Evolutionary conservation across 768 basidiomycete genomes (phyloP).

Genomic region (Chlorophyllum brunneum): DNA sequence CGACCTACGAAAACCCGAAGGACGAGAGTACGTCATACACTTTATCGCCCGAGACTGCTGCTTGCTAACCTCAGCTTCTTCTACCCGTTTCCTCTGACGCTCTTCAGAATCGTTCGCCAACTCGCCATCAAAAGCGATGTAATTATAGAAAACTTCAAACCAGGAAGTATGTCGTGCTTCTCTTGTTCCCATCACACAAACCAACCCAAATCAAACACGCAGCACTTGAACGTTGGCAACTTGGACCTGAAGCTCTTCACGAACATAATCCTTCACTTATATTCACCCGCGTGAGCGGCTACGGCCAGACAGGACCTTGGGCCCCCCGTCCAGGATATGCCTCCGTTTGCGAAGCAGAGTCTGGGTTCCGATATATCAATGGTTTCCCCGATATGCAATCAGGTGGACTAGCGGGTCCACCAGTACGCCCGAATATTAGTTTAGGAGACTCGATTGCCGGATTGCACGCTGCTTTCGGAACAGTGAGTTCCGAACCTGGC

Average conservation of each 20-base stretch:
- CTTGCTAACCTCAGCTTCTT: neutral
- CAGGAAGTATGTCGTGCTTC: constrained; percentile 52
- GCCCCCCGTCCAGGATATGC: constrained; percentile 66
- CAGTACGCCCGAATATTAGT: constrained; percentile 69
- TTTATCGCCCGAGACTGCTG: neutral
- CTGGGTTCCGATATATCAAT: constrained; percentile 72
- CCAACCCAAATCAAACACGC: neutral
- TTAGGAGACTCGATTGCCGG: constrained; percentile 72
- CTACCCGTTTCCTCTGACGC: neutral
- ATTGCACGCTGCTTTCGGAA: constrained; percentile 70
- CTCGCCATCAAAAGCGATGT: constrained; percentile 66
- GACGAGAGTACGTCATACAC: constrained; percentile 28
- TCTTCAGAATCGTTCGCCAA: constrained; percentile 51
- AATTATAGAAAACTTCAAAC: constrained; percentile 69
- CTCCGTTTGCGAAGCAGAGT: constrained; percentile 73
- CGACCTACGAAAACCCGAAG: constrained; percentile 43
- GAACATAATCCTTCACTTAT: constrained; percentile 85
- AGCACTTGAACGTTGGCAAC: constrained; percentile 70
- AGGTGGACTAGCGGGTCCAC: constrained; percentile 53
- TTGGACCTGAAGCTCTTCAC: constrained; percentile 54
- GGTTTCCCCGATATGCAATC: constrained; percentile 55
- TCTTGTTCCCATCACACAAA: neutral
- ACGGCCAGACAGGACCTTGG: constrained; percentile 76
- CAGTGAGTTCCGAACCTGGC: constrained; percentile 33
- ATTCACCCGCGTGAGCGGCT: constrained; percentile 82